Conservation (phyloP, 306 rosid genomes). For the Amphicarpaea edgeworthii region DNA sequence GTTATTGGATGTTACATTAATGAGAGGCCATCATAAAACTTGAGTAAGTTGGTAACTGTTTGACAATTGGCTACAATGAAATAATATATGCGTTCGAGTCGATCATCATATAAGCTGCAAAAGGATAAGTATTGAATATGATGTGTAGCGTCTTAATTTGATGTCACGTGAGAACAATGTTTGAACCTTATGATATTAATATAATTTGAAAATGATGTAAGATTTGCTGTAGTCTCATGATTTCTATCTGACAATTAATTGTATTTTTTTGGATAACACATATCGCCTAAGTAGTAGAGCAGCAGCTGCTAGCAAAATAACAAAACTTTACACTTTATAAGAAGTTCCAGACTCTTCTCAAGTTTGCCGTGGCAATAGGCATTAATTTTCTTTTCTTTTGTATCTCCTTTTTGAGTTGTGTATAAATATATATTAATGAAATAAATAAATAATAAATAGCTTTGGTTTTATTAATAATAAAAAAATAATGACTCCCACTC, state of each 20-base stretch:
- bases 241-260: constrained; percentile 2
- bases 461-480: too few species aligned
- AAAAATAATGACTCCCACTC: too few species aligned
- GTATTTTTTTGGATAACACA: background rate
- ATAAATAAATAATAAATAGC: too few species aligned
- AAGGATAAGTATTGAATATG: constrained; percentile 24
- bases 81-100: background rate
- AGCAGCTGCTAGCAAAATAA: background rate
- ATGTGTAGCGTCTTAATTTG: constrained; percentile 20
- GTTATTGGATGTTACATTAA: constrained; percentile 5
- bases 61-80: constrained; percentile 28
- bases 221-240: background rate
- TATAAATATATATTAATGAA: too few species aligned
- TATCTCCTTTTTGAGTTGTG: too few species aligned
- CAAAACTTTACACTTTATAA: background rate
- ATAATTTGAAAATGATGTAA: constrained; percentile 21
- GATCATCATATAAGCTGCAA: background rate
- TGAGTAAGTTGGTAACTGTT: constrained; percentile 6
- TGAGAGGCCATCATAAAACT: constrained; percentile 14
- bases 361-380: background rate
- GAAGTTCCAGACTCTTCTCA: background rate
- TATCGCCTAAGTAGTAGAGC: background rate
- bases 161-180: background rate
- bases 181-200: background rate
- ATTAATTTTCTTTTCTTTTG: too few species aligned